Conservation (phyloP, 2,329 filamentous ascomycete genomes). For the Venturia carpophila region DNA sequence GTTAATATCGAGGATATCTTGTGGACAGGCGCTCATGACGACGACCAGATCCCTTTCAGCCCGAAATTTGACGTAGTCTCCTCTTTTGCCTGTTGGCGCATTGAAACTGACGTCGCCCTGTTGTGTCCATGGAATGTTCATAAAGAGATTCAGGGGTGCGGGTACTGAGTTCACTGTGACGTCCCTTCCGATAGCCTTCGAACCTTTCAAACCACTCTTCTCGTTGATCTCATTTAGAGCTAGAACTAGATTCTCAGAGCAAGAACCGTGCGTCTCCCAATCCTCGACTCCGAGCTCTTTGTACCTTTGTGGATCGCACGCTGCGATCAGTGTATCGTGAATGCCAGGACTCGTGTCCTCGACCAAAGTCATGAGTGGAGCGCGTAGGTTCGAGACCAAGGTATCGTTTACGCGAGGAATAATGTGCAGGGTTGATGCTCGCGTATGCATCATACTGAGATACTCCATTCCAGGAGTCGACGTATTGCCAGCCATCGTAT, state of each 20-base stretch:
- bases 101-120: slow-evolving; percentile 37
- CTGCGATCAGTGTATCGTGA: slow-evolving; percentile 31
- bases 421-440: slow-evolving; percentile 26
- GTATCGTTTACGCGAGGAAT: slow-evolving; percentile 27
- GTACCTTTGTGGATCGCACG: slow-evolving; percentile 32
- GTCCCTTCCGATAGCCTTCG: slow-evolving; percentile 18
- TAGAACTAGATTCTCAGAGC: slow-evolving; percentile 33
- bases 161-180: slow-evolving; percentile 25
- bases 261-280: slow-evolving; percentile 29
- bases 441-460: slow-evolving; percentile 33
- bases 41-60: slow-evolving; percentile 40
- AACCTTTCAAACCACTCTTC: slow-evolving; percentile 23
- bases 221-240: slow-evolving; percentile 25
- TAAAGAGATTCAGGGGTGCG: slow-evolving; percentile 34
- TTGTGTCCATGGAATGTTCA: slow-evolving; percentile 39
- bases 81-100: slow-evolving; percentile 32
- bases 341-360: slow-evolving; percentile 30
- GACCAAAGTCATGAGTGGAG: slow-evolving; percentile 28
- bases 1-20: slow-evolving; percentile 39
- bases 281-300: slow-evolving; percentile 27
- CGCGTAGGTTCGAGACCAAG: slow-evolving; percentile 29
- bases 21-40: slow-evolving; percentile 41
- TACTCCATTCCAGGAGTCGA: slow-evolving; percentile 23
- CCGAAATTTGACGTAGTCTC: slow-evolving; percentile 38
- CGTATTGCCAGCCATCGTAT: slow-evolving; percentile 21